phyloP scores from a whole-genome alignment of 495 filamentous ascomycete species.

The Tetracladium setigerum region DNA sequence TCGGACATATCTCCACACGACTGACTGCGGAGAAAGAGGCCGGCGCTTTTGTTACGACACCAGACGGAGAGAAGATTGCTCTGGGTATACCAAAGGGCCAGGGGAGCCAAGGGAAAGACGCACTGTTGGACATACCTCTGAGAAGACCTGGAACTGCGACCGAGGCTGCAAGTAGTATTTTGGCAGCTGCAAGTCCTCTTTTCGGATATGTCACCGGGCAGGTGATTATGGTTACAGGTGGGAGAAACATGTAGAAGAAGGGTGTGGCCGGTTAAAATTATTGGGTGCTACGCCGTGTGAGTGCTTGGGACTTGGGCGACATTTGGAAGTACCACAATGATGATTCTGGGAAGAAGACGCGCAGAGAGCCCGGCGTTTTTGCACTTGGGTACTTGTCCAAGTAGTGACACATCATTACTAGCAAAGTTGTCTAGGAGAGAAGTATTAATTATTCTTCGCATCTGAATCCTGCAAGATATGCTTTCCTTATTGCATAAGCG shows the following conservation, averaged over 20 bases:
- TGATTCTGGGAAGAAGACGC: too few relatives aligned
- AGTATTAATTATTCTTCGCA: too few relatives aligned
- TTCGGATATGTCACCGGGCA: conserved; percentile 79
- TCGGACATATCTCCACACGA: conserved; percentile 70
- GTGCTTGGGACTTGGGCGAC: too few relatives aligned
- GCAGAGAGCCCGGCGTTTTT: too few relatives aligned
- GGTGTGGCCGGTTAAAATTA: too few relatives aligned
- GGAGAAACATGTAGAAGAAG: conserved; percentile 70
- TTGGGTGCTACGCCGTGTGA: too few relatives aligned
- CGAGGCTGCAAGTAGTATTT: conserved; percentile 70
- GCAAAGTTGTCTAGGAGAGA: too few relatives aligned
- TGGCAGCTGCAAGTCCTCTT: conserved; percentile 73
- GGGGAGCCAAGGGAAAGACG: conserved; percentile 23
- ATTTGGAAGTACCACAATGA: too few relatives aligned
- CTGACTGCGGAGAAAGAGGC: conserved; percentile 74
- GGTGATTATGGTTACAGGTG: conserved; percentile 78
- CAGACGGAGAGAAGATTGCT: conserved; percentile 69
- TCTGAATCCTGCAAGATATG: too few relatives aligned
- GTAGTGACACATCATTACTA: too few relatives aligned
- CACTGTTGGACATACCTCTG: conserved; percentile 65
- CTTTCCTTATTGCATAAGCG: too few relatives aligned
- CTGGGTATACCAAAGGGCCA: conserved; percentile 54
- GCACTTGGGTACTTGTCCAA: too few relatives aligned
- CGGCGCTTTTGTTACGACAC: conserved; percentile 66
- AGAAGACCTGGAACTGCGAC: conserved; percentile 65